A percentile compares a stretch with the other conserved stretches of the same genome.
Evolutionary conservation across 495 filamentous ascomycete genomes (phyloP).

Genomic region (Annulohypoxylon bovei): DNA sequence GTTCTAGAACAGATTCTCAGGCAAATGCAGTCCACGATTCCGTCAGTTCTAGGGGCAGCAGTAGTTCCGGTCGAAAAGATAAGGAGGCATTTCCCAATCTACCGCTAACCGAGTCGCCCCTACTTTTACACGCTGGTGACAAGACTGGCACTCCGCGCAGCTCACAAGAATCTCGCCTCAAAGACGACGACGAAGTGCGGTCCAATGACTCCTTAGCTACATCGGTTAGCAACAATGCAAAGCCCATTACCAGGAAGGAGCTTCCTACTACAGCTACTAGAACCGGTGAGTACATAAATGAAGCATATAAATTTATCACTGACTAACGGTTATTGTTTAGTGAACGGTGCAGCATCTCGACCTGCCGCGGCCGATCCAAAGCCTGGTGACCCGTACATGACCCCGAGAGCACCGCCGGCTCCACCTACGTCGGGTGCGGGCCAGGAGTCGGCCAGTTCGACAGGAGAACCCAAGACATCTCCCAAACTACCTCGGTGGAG

Average conservation of each 20-base stretch:
- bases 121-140: conserved; percentile 47
- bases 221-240: conserved; percentile 47
- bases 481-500: conserved; percentile 78
- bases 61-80: conserved; percentile 44
- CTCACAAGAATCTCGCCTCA: conserved; percentile 59
- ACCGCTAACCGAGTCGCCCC: conserved; percentile 45
- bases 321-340: conserved; percentile 37
- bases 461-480: conserved; percentile 66
- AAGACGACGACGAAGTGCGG: conserved; percentile 57
- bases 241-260: conserved; percentile 61
- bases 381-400: conserved; percentile 67
- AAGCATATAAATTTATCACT: background rate
- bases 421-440: conserved; percentile 63
- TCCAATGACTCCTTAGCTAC: conserved; percentile 54
- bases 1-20: conserved; percentile 72
- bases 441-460: conserved; percentile 66
- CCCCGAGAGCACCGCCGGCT: conserved; percentile 68
- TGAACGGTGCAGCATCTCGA: conserved; percentile 50
- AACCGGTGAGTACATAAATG: conserved; percentile 46
- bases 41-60: conserved; percentile 40
- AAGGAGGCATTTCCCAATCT: conserved; percentile 35
- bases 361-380: conserved; percentile 54
- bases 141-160: conserved; percentile 56
- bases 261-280: conserved; percentile 50
- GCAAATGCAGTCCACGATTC: conserved; percentile 52